Evolutionary conservation across 768 basidiomycete genomes (phyloP).

Genomic region (Boletus reticulatus): DNA sequence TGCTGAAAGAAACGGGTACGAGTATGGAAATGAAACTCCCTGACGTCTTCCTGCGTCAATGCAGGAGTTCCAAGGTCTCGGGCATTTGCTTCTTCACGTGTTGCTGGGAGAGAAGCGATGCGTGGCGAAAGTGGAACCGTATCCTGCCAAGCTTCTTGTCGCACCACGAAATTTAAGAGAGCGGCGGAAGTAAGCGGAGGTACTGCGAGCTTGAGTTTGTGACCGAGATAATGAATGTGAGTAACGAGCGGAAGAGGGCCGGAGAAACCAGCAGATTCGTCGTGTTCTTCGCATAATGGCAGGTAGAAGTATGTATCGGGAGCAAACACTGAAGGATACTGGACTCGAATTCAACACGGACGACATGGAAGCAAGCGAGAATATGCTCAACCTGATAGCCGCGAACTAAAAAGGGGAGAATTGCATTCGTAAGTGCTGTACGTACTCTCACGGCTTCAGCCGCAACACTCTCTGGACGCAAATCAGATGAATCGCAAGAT

Average conservation of each 20-base stretch:
- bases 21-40: slow-evolving; percentile 36
- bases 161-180: slow-evolving; percentile 35
- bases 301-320: slow-evolving; percentile 45
- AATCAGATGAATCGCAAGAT: slow-evolving; percentile 11
- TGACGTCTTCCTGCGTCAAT: slow-evolving; percentile 37
- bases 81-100: slow-evolving; percentile 34
- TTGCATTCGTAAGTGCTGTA: slow-evolving; percentile 27
- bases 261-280: slow-evolving; percentile 25
- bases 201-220: slow-evolving; percentile 37
- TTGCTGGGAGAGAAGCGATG: slow-evolving; percentile 30
- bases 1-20: slow-evolving; percentile 34
- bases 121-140: slow-evolving; percentile 20
- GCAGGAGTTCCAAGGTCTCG: slow-evolving; percentile 32
- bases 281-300: slow-evolving; percentile 34
- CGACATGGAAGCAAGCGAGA: not conserved
- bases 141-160: slow-evolving; percentile 38
- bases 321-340: slow-evolving; percentile 44
- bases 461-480: slow-evolving; percentile 31
- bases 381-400: slow-evolving; percentile 38
- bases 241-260: slow-evolving; percentile 32
- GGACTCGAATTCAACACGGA: slow-evolving; percentile 2
- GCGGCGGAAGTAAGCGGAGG: slow-evolving; percentile 43
- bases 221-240: slow-evolving; percentile 41
- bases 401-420: slow-evolving; percentile 40
- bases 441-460: slow-evolving; percentile 30